Conservation (phyloP, 2,329 filamentous ascomycete genomes). For the Xylaria sp. region DNA sequence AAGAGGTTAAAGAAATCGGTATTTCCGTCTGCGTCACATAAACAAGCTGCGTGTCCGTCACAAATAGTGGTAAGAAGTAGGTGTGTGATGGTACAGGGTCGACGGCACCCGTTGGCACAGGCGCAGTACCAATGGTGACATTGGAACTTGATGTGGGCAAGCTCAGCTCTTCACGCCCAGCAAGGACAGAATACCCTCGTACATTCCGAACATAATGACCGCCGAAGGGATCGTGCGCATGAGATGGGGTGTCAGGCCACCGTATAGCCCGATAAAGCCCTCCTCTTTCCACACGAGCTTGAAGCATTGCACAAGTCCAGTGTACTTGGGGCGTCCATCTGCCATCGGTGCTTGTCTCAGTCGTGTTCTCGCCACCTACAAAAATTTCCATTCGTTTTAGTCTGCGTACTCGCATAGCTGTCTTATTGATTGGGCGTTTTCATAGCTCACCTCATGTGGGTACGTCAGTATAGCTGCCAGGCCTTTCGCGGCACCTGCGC, state of each 20-base stretch:
- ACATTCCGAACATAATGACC: constrained; percentile 97
- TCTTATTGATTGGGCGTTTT: neutral
- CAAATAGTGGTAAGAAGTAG: constrained; percentile 1
- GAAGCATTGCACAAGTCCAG: constrained; percentile 87
- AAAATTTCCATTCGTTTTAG: constrained; percentile 6
- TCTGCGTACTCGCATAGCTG: neutral
- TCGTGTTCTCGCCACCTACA: constrained; percentile 77
- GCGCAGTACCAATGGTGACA: no score
- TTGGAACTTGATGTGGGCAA: neutral
- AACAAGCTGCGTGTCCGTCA: constrained; percentile 2
- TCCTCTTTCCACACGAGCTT: constrained; percentile 86
- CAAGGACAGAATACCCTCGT: constrained; percentile 59
- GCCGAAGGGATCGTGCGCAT: constrained; percentile 90
- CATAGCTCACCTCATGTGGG: constrained; percentile 76
- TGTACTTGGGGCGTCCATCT: constrained; percentile 80
- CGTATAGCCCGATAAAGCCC: constrained; percentile 83
- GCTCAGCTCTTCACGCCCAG: constrained; percentile 41
- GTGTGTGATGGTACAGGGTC: constrained; percentile 6
- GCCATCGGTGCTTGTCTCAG: constrained; percentile 82
- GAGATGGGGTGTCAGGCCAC: constrained; percentile 89
- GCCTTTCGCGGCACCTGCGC: constrained; percentile 84
- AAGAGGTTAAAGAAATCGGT: neutral
- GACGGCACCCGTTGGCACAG: neutral
- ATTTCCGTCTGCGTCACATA: neutral
- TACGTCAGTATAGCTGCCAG: constrained; percentile 85